Evolutionary conservation across 331 rosid genomes (phyloP), one percentile per base, ranked within the genome.

Genomic region (Dryas integrifolia): DNA sequence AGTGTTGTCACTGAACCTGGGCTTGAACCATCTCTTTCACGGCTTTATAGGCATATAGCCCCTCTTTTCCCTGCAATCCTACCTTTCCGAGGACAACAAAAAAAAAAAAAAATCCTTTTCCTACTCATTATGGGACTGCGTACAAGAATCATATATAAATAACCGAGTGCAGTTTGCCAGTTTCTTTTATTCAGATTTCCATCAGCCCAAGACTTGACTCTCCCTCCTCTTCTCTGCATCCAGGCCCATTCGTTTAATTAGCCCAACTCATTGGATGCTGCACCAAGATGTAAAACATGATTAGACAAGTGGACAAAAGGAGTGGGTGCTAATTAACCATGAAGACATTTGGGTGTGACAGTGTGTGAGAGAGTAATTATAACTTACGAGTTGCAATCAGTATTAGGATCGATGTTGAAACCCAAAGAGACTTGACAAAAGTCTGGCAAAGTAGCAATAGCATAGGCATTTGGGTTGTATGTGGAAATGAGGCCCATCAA

Each of bases 401-500:
- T 79, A 21, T 79, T 81, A 0, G 85, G 88, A 58, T 72, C 77
- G 65, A 88, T 44, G 41, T 71, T 70, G 81, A 88, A 88, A 72
- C 92, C 96, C 66, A 88, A 49, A 74, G 83, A 82, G 79, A 86
- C 53, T 4, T 85, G 84, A 47, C 96, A 86, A 18, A 87, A 77
- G 70, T 82, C 88, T 0, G 96, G 92, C 74, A 84, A 49, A 76
- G 79, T 76, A 61, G 82, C 84, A 10, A 84, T 75, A 2, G 85
- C 85, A 13, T 84, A 72, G 30, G 85, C 80, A 49, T 85, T 85
- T 30, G 85, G 80, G 65, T 68, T 84, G 75, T 67, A 67, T 38
- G 82, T 76, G 24, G 77, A 61, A 48, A 90, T 18, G 1, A 84
- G 83, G 58, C 67, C 79, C 96, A 84, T 80, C 13, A 84, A 52